Conservation (phyloP, 495 filamentous ascomycete species). For the Chaetomidium leptoderma region DNA sequence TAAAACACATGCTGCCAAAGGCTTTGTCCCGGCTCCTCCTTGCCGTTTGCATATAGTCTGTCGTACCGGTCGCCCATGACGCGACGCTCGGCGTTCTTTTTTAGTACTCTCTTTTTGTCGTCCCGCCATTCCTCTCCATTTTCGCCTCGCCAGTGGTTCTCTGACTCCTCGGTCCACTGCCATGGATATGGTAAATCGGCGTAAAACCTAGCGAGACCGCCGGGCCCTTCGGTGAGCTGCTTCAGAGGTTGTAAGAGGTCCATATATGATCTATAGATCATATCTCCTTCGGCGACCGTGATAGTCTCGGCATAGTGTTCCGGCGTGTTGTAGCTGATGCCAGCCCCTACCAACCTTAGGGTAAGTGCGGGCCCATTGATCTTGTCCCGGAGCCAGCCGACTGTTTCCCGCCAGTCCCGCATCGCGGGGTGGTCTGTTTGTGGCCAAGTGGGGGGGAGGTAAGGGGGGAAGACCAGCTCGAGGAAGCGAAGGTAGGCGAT, state of each 20-base stretch:
- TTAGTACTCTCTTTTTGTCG: not conserved
- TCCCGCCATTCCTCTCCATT: not conserved
- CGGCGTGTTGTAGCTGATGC: not conserved
- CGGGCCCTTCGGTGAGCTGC: not conserved
- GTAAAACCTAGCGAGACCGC: not conserved
- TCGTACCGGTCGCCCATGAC: slow-evolving; percentile 9
- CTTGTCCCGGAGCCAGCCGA: slow-evolving; percentile 4
- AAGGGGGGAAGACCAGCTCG: slow-evolving; percentile 11
- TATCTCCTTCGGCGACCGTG: not conserved
- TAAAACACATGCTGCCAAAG: slow-evolving; percentile 1
- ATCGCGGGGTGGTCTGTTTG: not conserved
- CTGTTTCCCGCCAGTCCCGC: slow-evolving; percentile 8
- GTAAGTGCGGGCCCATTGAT: slow-evolving; percentile 9
- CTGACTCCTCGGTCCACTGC: not conserved
- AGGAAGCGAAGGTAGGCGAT: slow-evolving; percentile 10
- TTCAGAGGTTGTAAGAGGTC: not conserved
- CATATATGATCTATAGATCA: not conserved
- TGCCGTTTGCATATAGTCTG: not conserved
- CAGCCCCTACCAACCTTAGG: not conserved
- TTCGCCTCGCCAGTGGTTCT: not conserved
- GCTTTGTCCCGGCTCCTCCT: not conserved
- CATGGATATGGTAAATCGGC: not conserved
- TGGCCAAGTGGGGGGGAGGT: not conserved
- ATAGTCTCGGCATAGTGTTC: not conserved
- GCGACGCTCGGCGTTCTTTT: not conserved